These are phyloP conservation scores for Venturia asperata DNA, from an alignment of 2,329 filamentous ascomycete species.

Conservation along the genomic window DNA sequence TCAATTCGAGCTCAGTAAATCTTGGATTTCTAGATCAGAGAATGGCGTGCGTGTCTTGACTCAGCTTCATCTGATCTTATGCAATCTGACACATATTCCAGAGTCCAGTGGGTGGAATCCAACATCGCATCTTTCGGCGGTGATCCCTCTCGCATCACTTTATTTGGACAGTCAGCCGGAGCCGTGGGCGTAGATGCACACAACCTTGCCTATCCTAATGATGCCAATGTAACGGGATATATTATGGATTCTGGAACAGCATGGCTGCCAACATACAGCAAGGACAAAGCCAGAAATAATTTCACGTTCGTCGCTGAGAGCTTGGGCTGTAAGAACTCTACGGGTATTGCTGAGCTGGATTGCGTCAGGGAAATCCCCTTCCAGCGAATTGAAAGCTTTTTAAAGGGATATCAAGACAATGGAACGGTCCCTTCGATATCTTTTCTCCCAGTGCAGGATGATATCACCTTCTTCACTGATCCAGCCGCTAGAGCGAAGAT, in stretches of 20 bases:
- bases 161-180: slow-evolving; percentile 49
- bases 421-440: slow-evolving; percentile 5
- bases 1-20: slow-evolving; percentile 32
- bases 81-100: neutral
- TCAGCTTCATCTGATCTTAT: slow-evolving; percentile 7
- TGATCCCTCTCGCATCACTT: slow-evolving; percentile 33
- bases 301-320: slow-evolving; percentile 34
- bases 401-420: slow-evolving; percentile 27
- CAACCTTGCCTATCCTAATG: slow-evolving; percentile 27
- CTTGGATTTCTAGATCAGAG: slow-evolving; percentile 36
- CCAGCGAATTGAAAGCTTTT: slow-evolving; percentile 28
- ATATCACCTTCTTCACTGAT: slow-evolving; percentile 31
- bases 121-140: slow-evolving; percentile 39
- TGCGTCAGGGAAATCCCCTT: slow-evolving; percentile 33
- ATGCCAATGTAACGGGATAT: slow-evolving; percentile 25
- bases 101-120: slow-evolving; percentile 44
- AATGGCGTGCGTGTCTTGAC: slow-evolving; percentile 22
- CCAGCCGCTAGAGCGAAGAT: slow-evolving; percentile 23
- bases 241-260: slow-evolving; percentile 30
- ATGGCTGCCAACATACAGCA: slow-evolving; percentile 24
- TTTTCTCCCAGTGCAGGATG: slow-evolving; percentile 29
- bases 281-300: slow-evolving; percentile 29
- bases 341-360: slow-evolving; percentile 27
- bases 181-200: slow-evolving; percentile 27
- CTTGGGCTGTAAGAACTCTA: slow-evolving; percentile 29